A percentile compares a stretch with the other conserved stretches of the same genome.
phyloP scores from a whole-genome alignment of 1,139 yeast genomes.

The Diutina sp. region DNA sequence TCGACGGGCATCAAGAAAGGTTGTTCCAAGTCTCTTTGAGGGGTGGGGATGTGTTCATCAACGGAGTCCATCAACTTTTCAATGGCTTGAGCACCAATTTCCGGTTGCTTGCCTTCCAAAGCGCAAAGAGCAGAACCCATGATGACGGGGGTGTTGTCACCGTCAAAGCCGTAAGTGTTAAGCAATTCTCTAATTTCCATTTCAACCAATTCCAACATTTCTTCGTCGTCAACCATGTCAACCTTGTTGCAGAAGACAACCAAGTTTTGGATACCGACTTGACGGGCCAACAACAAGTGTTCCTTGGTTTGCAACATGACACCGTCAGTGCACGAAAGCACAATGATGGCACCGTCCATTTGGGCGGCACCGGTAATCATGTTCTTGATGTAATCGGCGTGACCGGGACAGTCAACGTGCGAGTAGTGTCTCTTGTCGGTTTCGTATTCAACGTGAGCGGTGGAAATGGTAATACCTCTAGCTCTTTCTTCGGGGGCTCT shows the following conservation, averaged over 20 bases:
- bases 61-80: constrained; percentile 79
- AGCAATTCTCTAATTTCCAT: constrained; percentile 99
- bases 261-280: constrained; percentile 96
- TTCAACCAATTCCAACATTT: constrained; percentile 98
- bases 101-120: constrained; percentile 76
- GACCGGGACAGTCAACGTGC: constrained; percentile 61
- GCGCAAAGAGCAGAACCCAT: constrained; percentile 99
- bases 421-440: constrained; percentile 85
- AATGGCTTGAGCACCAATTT: constrained; percentile 84
- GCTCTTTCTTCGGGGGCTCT: constrained; percentile 99
- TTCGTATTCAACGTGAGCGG: constrained; percentile 96
- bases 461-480: constrained; percentile 96
- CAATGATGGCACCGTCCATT: constrained; percentile 99
- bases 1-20: constrained; percentile 97
- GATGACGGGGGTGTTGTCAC: constrained; percentile 94
- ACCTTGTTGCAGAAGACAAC: constrained; percentile 97
- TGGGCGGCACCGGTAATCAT: constrained; percentile 99
- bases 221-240: constrained; percentile 95
- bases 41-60: constrained; percentile 93
- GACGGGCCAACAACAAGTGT: constrained; percentile 95
- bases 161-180: constrained; percentile 86
- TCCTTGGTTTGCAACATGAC: constrained; percentile 99
- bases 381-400: constrained; percentile 96
- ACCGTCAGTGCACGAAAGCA: constrained; percentile 98
- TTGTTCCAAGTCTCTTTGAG: constrained; percentile 89